Base-by-base conservation (phyloP, 2,329 filamentous ascomycete genomes). In the Ophiostoma australiae region DNA sequence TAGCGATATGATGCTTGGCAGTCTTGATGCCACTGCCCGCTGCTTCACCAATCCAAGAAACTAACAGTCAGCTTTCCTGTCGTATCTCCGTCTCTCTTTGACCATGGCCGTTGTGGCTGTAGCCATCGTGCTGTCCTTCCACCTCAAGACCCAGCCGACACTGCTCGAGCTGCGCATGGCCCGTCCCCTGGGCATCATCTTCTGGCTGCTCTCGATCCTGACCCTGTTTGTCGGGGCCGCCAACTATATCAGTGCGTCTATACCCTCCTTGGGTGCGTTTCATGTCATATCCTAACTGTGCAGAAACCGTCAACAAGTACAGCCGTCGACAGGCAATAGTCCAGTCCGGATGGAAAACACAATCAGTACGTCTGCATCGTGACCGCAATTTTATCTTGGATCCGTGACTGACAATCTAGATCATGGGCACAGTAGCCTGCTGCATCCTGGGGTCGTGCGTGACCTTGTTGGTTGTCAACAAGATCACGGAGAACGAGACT, bases 281-380 rank as follows among this genome's bases (percentile, higher is more conserved):
- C 20, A 5, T 17, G 17, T 6, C 15, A 11, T n/a, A 11, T 44
- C 17, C 69, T 70, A 37, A 67, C 71, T 27, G 10, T 39, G 1
- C 35, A 87, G 85, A 89, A 76, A 90, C 88, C 0, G 82, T 98
- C 33, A 91, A 91, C 76, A 90, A 92, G 78, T 99, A 97, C 79
- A 91, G 91, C 75, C 84, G 86, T 55, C 88, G 89, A 74, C 85
- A 86, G 35, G 95, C 95, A 0, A 85, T 98, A 74, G 95, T 99
- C 55, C 95, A 99, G 82, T 91, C 89, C 39, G 95, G 95, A 0
- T 95, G 92, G 91, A 94, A 93, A 80, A 98, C 95, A 52, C 94
- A 98, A 78, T 80, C 90, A 61, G 91, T 97, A 77, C 74, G 83
- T 4, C 15, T 65, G 5, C 23, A 13, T 13, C 55, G 8, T 35